Percentiles rank a stretch among this genome's conserved stretches.
Conservation (phyloP, 192 early-diverging fungal genomes). For the Coemansia aciculifera region DNA sequence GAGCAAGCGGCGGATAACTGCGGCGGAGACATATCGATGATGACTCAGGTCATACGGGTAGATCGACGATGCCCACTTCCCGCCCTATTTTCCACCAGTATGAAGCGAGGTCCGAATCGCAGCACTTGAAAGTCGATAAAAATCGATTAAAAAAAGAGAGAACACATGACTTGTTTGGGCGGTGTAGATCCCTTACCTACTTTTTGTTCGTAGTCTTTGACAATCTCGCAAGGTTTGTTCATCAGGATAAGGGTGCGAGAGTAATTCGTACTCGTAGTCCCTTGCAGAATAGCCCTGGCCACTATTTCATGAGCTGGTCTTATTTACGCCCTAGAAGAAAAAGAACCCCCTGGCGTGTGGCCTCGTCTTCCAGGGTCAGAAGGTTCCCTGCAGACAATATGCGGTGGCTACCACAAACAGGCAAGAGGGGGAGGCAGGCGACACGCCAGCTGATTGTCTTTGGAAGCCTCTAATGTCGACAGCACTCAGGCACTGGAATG, state of each 20-base stretch:
- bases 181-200: neutral
- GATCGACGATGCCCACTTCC: neutral
- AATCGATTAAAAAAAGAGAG: neutral
- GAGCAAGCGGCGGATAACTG: neutral
- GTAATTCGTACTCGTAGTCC: neutral
- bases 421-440: neutral
- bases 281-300: neutral
- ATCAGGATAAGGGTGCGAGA: neutral
- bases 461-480: neutral
- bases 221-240: neutral
- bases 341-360: neutral
- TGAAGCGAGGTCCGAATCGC: neutral
- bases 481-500: neutral
- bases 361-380: neutral
- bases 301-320: neutral
- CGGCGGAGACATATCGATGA: neutral
- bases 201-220: neutral
- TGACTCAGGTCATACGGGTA: neutral
- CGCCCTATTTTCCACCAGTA: constrained; percentile 5
- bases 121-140: neutral
- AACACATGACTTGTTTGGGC: neutral
- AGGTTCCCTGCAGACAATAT: neutral
- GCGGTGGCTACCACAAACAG: neutral
- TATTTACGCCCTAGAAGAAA: neutral
- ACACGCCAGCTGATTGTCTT: neutral